Conservation (phyloP, 2,329 filamentous ascomycete species). For the Fusarium bulbicola region DNA sequence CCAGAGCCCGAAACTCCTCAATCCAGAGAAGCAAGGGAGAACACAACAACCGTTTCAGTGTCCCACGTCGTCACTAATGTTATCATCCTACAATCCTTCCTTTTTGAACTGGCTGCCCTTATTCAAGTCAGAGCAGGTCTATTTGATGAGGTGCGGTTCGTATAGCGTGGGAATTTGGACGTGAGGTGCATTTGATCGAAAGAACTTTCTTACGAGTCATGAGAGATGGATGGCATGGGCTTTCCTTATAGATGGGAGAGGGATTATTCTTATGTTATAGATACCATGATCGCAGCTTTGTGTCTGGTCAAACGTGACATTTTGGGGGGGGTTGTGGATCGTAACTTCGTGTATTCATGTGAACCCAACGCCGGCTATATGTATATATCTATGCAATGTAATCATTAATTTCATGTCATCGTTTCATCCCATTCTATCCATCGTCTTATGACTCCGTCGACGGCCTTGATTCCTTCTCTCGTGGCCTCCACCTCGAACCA, state of each 20-base stretch:
- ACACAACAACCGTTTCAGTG: slow-evolving; percentile 65
- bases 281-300: slow-evolving; percentile 22
- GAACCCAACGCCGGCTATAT: slow-evolving; percentile 22
- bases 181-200: slow-evolving; percentile 10
- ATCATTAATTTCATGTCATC: slow-evolving; percentile 27
- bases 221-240: slow-evolving; percentile 34
- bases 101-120: slow-evolving; percentile 79
- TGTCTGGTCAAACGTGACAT: slow-evolving; percentile 14
- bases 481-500: slow-evolving; percentile 93
- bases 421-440: slow-evolving; percentile 88
- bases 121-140: slow-evolving; percentile 78
- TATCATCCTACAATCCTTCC: slow-evolving; percentile 80
- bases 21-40: slow-evolving; percentile 31
- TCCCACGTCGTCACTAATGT: slow-evolving; percentile 84
- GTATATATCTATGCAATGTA: slow-evolving; percentile 11
- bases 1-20: slow-evolving; percentile 30
- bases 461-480: slow-evolving; percentile 72
- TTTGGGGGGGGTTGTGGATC: background rate
- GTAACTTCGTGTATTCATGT: slow-evolving; percentile 26
- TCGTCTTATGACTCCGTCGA: slow-evolving; percentile 75
- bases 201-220: slow-evolving; percentile 39
- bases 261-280: slow-evolving; percentile 11
- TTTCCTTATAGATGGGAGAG: slow-evolving; percentile 30
- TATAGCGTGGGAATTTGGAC: slow-evolving; percentile 32
- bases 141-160: slow-evolving; percentile 78